Evolutionary conservation across 2,329 filamentous ascomycete genomes (phyloP).

Genomic region (Calonectria montana): DNA sequence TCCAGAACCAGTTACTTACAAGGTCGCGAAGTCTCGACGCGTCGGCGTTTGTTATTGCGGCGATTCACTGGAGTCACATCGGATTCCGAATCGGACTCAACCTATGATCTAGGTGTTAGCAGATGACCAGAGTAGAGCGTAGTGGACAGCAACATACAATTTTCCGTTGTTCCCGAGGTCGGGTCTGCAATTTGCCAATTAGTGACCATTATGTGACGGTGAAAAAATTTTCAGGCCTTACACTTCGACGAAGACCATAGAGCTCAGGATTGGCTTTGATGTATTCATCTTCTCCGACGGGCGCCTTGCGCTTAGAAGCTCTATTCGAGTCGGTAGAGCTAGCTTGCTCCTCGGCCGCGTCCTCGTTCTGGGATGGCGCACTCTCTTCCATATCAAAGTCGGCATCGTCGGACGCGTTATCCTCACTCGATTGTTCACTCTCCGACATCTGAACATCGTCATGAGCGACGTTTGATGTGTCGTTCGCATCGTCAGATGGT

Average conservation of each 20-base stretch:
- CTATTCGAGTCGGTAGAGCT: slow-evolving; percentile 78
- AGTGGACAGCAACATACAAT: slow-evolving; percentile 57
- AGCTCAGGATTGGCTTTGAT: slow-evolving; percentile 94
- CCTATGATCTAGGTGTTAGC: slow-evolving; percentile 47
- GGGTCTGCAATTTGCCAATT: slow-evolving; percentile 55
- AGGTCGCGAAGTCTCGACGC: slow-evolving; percentile 72
- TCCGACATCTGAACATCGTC: slow-evolving; percentile 57
- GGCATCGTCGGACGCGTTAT: slow-evolving; percentile 72
- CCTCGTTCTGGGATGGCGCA: slow-evolving; percentile 58
- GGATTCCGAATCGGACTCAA: slow-evolving; percentile 74
- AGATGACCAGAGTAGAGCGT: background rate
- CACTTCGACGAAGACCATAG: slow-evolving; percentile 93
- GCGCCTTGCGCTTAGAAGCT: slow-evolving; percentile 78
- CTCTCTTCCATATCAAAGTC: slow-evolving; percentile 83
- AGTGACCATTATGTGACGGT: slow-evolving; percentile 46
- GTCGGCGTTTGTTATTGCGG: slow-evolving; percentile 76
- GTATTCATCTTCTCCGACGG: slow-evolving; percentile 80
- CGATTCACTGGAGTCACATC: slow-evolving; percentile 70
- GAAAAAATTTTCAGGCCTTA: slow-evolving; percentile 60
- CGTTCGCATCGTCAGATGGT: slow-evolving; percentile 56
- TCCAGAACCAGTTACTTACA: slow-evolving; percentile 58
- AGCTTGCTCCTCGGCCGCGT: slow-evolving; percentile 66
- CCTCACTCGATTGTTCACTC: slow-evolving; percentile 60
- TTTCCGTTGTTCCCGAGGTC: slow-evolving; percentile 68
- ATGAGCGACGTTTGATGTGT: slow-evolving; percentile 53